Evolutionary conservation across 208 protist species (phyloP).

Genomic region (Trichomonas vaginalis): DNA sequence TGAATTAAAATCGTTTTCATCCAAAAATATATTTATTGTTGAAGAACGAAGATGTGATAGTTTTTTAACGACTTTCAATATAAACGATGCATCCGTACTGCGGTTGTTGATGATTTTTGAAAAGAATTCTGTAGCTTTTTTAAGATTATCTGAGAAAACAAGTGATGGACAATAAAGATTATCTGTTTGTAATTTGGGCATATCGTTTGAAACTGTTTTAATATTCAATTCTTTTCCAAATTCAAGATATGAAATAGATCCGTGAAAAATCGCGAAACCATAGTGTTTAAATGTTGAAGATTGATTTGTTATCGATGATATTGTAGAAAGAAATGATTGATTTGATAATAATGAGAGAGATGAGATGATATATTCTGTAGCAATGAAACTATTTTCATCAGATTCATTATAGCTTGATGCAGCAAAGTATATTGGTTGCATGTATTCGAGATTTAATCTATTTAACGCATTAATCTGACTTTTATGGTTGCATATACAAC

Average conservation of each 20-base stretch:
- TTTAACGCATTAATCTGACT: neutral
- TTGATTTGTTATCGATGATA: neutral
- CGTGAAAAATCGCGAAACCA: neutral
- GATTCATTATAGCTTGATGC: neutral
- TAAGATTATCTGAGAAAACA: neutral
- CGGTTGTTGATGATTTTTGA: neutral
- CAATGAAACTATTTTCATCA: neutral
- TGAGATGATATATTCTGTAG: neutral
- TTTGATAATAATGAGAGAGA: neutral
- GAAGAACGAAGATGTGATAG: neutral
- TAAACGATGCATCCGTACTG: neutral
- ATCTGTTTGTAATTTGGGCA: neutral
- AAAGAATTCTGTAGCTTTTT: neutral
- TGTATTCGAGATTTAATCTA: neutral
- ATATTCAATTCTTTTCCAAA: neutral
- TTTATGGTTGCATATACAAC: neutral
- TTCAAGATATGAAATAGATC: neutral
- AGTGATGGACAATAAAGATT: neutral
- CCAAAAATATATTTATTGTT: neutral
- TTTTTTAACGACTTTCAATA: neutral
- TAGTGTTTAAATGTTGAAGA: neutral
- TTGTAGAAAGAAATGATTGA: neutral
- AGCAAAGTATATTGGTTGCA: neutral
- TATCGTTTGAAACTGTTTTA: neutral
- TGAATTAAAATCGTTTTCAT: neutral